Evolutionary conservation across 164 flowering plant genomes (phyloP), one percentile per base, ranked within the genome.

Genomic region (Magnolia officinalis): DNA sequence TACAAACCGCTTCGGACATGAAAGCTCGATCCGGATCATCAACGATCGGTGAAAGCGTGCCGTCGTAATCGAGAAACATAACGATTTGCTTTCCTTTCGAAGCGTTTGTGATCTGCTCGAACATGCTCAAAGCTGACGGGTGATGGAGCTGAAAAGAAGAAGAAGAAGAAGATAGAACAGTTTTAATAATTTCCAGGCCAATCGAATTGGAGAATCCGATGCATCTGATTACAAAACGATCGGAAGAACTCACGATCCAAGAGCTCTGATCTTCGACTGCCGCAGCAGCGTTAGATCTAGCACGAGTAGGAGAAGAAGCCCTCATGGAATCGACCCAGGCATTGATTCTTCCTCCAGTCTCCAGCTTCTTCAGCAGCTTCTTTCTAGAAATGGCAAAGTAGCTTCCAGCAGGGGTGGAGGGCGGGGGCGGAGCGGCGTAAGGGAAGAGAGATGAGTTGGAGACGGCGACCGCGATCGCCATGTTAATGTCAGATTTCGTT

Each of bases 31-130:
- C 97, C 2, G 98, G 97, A 81, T 94, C 92, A 0, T 87, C 92
- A 0, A 94, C 98, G 8, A 94, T 94, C 0, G 98, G 98, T 1
- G 97, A 92, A 3, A 94, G 90, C 0, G 98, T 94, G 8, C 98
- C 98, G 50, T 94, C 98, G 50, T 94, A 94, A 73, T 94, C 98
- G 11, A 94, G 71, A 63, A 94, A 94, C 95, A 94, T 87, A 1
- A 89, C 96, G 4, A 94, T 89, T 75, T 90, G 90, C 72, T 94
- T 94, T 59, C 96, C 97, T 66, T 86, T 86, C 4, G 96, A 85
- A 61, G 89, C 91, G 13, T 73, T 88, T 1, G 77, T 84, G 23
- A 94, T 91, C 72, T 90, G 84, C 65, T 90, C 94, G 75, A 92
- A 94, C 91, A 85, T 85, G 59, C 81, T 83, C 72, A 92, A 70